Base-by-base conservation (phyloP, 345 rosid genomes). In the Schrenkiella parvula region DNA sequence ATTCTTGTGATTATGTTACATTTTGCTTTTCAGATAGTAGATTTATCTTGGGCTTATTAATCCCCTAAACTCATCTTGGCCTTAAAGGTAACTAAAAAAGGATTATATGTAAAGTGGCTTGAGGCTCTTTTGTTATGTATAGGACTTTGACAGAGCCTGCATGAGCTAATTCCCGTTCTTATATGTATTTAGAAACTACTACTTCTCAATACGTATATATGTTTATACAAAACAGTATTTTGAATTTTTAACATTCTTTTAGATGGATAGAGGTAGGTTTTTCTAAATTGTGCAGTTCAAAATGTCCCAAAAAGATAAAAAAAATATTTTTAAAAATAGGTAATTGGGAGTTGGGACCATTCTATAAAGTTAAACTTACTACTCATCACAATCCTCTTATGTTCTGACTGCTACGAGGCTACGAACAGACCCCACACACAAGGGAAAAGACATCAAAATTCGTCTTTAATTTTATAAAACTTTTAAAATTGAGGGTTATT, bases 371-470 rank as follows among this genome's bases (percentile, higher is more conserved):
- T 35, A 68, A 31, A 31, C 41, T 42, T 29, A 62, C 18, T 15
- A 44, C 1, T 55, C 32, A 54, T 54, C n/a, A 42, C n/a, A 43
- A 13, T 42, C 56, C 7, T n/a, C 57, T 22, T 10, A 55, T 55
- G 59, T 48, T 38, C 37, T 48, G 42, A 60, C 37, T 25, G 74
- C 66, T 69, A 69, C 58, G 28, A 70, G 58, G 42, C 60, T 71
- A 60, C 22, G n/a, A 37, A 48, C 23, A 51, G 53, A 60, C 52
- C 42, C 68, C 75, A 50, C 52, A 37, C 37, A 14, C 59, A 3
- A 53, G 38, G 3, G n/a, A 53, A 53, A 28, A 19, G 38, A 29
- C 59, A 29, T 15, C 59, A 53, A 53, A 53, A 29, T 3, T 52
- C 35, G 57, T 52, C 4, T 52, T 26, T 6, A 26, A 52, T 26